phyloP scores from a whole-genome alignment of 352 stramenopile species.

The Globisporangium carolinianum region DNA sequence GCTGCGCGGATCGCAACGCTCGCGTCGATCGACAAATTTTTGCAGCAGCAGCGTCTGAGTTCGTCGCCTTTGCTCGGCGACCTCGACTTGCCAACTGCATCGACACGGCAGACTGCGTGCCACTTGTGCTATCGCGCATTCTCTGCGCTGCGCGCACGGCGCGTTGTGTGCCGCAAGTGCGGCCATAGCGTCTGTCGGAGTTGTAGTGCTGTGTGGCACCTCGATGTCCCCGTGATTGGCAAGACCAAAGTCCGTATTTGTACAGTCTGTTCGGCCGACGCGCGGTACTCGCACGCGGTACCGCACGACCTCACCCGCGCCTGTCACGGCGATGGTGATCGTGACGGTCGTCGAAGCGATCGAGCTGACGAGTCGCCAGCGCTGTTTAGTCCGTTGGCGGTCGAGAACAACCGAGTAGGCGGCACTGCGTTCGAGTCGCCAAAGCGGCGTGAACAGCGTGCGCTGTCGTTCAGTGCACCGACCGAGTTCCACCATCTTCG shows the following conservation, averaged over 20 bases:
- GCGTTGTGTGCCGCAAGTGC: constrained; percentile 72
- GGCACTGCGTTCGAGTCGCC: no score
- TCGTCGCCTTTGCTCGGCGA: constrained; percentile 70
- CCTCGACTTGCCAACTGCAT: constrained; percentile 41
- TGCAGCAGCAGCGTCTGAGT: constrained; percentile 79
- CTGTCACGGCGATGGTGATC: constrained; percentile 2
- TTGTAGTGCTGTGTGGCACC: constrained; percentile 75
- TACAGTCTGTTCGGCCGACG: constrained; percentile 72
- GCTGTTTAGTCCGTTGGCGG: no score
- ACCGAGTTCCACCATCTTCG: constrained; percentile 11
- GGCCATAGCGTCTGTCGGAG: constrained; percentile 66
- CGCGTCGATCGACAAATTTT: constrained; percentile 63
- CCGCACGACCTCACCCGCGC: no score
- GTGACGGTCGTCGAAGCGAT: no score
- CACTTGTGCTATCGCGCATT: constrained; percentile 76
- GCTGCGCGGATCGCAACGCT: constrained; percentile 58
- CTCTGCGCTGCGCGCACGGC: constrained; percentile 30
- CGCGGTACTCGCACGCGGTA: constrained; percentile 46
- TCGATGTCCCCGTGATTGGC: constrained; percentile 74
- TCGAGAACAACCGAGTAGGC: no score
- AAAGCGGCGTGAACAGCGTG: no score
- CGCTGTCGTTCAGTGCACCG: background rate
- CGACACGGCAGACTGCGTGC: constrained; percentile 23
- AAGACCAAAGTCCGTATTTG: constrained; percentile 78
- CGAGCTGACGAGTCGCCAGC: no score